Percentiles rank a stretch among this genome's conserved stretches.
These are phyloP conservation scores for Camillea tinctor DNA, from an alignment of 2,329 filamentous ascomycete species.

Conservation along the genomic window DNA sequence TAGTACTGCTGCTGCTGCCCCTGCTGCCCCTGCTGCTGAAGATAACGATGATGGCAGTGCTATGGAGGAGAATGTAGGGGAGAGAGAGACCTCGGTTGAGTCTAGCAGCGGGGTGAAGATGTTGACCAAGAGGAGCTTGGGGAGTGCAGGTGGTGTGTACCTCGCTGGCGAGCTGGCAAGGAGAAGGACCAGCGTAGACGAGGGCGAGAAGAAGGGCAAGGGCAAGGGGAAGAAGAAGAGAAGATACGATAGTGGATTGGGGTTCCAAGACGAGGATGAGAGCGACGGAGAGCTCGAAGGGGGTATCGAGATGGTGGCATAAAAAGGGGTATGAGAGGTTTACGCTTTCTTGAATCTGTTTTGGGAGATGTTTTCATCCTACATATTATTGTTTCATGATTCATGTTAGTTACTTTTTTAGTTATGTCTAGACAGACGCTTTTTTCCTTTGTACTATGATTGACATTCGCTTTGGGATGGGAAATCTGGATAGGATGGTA, in stretches of 20 bases:
- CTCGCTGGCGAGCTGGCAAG: slow-evolving; percentile 6
- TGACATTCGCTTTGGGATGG: too few relatives aligned
- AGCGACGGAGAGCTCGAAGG: slow-evolving; percentile 26
- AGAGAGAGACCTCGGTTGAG: background rate
- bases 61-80: too few relatives aligned
- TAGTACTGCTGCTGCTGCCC: slow-evolving; percentile 1
- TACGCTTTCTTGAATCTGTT: too few relatives aligned
- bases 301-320: slow-evolving; percentile 15
- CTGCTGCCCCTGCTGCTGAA: too few relatives aligned
- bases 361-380: background rate
- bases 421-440: too few relatives aligned
- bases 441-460: too few relatives aligned
- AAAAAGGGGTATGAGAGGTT: background rate
- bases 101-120: slow-evolving; percentile 2
- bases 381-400: background rate
- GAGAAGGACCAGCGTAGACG: slow-evolving; percentile 3
- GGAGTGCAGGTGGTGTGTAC: background rate
- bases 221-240: slow-evolving; percentile 42
- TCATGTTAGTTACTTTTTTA: background rate
- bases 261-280: slow-evolving; percentile 52
- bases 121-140: background rate
- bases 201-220: slow-evolving; percentile 10
- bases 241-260: slow-evolving; percentile 54
- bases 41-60: too few relatives aligned
- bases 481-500: too few relatives aligned